Conservation (phyloP, 257 asterid species). For the Solanum phureja region DNA sequence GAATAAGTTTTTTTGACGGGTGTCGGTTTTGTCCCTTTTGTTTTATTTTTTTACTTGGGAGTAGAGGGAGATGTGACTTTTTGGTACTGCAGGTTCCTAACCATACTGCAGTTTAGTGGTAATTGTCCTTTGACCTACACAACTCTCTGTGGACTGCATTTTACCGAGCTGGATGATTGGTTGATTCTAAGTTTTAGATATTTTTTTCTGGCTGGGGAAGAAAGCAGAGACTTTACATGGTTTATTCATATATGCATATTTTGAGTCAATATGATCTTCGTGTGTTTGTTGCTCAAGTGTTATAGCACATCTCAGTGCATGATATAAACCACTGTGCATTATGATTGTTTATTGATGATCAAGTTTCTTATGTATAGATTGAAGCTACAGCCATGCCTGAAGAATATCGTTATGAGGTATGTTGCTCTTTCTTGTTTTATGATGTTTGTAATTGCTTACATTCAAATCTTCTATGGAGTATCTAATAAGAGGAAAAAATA, state of each 20-base stretch:
- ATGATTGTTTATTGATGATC: constrained; percentile 7
- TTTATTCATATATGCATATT: not conserved
- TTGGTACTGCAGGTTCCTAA: not conserved
- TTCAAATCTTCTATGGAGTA: not conserved
- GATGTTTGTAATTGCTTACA: not conserved
- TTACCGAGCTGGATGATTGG: not conserved
- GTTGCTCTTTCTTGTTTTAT: constrained; percentile 9
- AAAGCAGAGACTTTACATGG: not conserved
- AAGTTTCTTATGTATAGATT: constrained; percentile 35
- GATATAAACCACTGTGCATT: not conserved
- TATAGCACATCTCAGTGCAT: not conserved
- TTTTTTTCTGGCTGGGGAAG: not conserved
- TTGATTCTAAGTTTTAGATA: not conserved
- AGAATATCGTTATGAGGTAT: constrained; percentile 72
- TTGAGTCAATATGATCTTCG: not conserved
- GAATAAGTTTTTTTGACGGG: not conserved
- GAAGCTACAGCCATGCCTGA: constrained; percentile 79
- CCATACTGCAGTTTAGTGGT: not conserved
- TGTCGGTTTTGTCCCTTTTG: not conserved
- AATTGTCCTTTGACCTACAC: not conserved
- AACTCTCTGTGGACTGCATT: not conserved
- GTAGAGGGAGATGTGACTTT: not conserved
- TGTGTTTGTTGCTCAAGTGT: not conserved
- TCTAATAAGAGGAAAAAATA: not conserved
- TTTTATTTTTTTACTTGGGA: not conserved